These are phyloP conservation scores for Xylaria sp. DNA, from an alignment of 495 filamentous ascomycete species.

Conservation along the genomic window DNA sequence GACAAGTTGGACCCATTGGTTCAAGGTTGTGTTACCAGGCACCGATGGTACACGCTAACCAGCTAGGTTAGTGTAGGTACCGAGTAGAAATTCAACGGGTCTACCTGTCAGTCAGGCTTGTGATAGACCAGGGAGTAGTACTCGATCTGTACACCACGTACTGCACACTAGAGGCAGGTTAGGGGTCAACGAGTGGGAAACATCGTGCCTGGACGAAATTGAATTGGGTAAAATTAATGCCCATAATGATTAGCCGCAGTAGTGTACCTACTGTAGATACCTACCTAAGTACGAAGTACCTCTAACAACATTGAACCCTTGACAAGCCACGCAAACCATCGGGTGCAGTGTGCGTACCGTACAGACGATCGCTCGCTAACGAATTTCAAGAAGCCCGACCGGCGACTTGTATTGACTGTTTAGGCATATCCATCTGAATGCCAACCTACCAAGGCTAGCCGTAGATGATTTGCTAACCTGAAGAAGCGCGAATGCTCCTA, in stretches of 20 bases:
- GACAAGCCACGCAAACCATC: neutral
- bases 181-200: neutral
- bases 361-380: neutral
- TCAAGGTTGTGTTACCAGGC: constrained; percentile 19
- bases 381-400: neutral
- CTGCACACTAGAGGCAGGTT: neutral
- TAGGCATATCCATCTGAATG: neutral
- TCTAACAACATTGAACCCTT: neutral
- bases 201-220: neutral
- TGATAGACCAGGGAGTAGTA: neutral
- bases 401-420: neutral
- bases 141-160: neutral
- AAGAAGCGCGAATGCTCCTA: neutral
- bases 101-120: neutral
- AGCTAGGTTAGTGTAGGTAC: neutral
- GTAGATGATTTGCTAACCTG: neutral
- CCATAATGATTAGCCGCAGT: too few relatives aligned
- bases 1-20: too few relatives aligned
- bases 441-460: neutral
- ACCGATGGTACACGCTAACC: too few relatives aligned
- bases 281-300: neutral
- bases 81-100: neutral
- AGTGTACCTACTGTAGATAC: too few relatives aligned
- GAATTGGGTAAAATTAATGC: neutral
- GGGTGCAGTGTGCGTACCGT: neutral